Evolutionary conservation across 2,329 filamentous ascomycete species (phyloP).

Genomic region (Macrophomina phaseolina): DNA sequence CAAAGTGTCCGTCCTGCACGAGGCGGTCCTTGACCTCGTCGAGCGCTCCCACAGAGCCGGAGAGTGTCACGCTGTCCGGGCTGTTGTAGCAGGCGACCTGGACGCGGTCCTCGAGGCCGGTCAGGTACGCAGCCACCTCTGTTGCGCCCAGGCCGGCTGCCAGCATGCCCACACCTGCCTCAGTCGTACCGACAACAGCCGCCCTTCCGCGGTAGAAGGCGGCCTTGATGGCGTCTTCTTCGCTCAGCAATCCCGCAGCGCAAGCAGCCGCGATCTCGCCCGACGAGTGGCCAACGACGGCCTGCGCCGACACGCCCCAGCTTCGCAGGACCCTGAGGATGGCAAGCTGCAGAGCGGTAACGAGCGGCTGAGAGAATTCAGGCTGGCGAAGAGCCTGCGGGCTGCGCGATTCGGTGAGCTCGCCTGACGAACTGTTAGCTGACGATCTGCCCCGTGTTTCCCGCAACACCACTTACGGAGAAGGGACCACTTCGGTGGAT

Average conservation of each 20-base stretch:
- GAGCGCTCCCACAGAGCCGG: neutral
- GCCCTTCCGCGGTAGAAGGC: constrained; percentile 29
- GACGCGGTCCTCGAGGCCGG: constrained; percentile 3
- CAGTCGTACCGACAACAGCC: neutral
- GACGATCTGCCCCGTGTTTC: no score
- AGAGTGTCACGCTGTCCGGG: constrained; percentile 21
- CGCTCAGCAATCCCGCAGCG: constrained; percentile 29
- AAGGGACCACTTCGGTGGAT: constrained; percentile 30
- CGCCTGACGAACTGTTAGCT: constrained; percentile 16
- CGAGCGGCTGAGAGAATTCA: constrained; percentile 27
- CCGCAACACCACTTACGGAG: no score
- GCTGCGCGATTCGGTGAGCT: constrained; percentile 26
- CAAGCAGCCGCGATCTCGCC: constrained; percentile 30
- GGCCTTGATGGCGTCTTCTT: constrained; percentile 26
- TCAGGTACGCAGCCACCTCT: constrained; percentile 23
- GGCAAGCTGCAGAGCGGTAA: constrained; percentile 29
- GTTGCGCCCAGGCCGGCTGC: constrained; percentile 33
- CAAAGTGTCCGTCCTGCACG: constrained; percentile 29
- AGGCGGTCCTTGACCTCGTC: constrained; percentile 8
- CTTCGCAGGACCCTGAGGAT: constrained; percentile 17
- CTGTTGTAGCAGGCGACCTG: constrained; percentile 32
- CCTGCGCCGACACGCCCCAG: constrained; percentile 18
- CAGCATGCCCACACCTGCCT: constrained; percentile 32
- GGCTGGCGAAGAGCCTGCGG: constrained; percentile 27
- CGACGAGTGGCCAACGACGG: constrained; percentile 27